Base-by-base conservation (phyloP, 2,329 filamentous ascomycete species). In the Alternaria longipes region DNA sequence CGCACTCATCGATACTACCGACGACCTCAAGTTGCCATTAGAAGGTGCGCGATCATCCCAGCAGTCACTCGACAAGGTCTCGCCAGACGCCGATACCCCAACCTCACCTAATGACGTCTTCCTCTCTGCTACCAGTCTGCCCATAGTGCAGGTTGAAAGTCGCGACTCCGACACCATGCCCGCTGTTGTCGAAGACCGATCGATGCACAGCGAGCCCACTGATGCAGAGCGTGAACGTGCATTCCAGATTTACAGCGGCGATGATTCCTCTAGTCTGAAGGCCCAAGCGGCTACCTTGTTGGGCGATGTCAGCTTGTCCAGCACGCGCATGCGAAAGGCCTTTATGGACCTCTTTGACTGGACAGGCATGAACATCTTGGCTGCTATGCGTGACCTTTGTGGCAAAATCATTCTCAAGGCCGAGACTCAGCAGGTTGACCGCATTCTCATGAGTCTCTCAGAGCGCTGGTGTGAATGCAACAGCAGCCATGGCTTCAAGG, bases 291-390 rank as follows among this genome's bases (percentile, higher is more conserved):
- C 94, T 26, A 87, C 93, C 28, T 96, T 93, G 89, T 89, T 97
- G 80, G 95, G 95, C 69, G 92, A 95, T 67, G 77, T 82, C 26
- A 85, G 84, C 14, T 77, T 82, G 8, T 81, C 84, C 44, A 86
- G 86, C 69, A 81, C 80, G 42, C 80, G 81, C 57, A 82, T 86
- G n/a, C 80, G 89, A 50, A 84, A 84, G 66, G 94, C 94, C 0
- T 99, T 97, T 79, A 97, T 99, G 91, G 89, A 93, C 62, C 83
- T 97, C 11, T 97, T 94, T 76, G 90, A 97, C 75, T 98, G 95
- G 82, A 83, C 87, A 8, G 90, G 90, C 69, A 85, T 91, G 72
- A 97, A 92, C 77, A 90, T 98, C 49, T 84, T 98, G 16, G 84
- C 86, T 38, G 89, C 92, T 8, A 84, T 98, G 65, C 89, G 95